Base-by-base conservation (phyloP, 768 basidiomycete genomes). In the Leccinum olivaceopallidum region DNA sequence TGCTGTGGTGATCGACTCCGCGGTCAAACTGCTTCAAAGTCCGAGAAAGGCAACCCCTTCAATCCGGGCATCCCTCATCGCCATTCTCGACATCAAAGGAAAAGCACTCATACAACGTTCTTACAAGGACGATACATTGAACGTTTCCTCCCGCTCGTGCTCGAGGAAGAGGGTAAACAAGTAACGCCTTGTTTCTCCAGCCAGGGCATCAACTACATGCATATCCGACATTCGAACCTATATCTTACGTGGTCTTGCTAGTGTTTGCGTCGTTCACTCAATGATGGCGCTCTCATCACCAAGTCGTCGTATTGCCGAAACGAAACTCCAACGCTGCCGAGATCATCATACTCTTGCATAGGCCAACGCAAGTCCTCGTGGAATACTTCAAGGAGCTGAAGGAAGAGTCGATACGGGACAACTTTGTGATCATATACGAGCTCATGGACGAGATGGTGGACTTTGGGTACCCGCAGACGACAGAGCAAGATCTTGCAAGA, bases 371-470 rank as follows among this genome's bases (percentile, higher is more conserved):
- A 72, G 95, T 98, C 6, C 82, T 99, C 58, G 84, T 95, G 56
- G 97, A 98, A 72, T 98, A 98, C 81, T 99, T 99, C 83, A 98
- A 98, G 74, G 97, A 98, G 73, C 87, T 98, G 42, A 97, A 99
- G 73, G 97, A 98, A 71, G 97, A 99, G 79, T 95, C 94, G 53
- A 98, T 98, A 71, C 83, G 97, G 8, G 97, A 99, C 76, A 98
- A 99, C 72, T 99, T 99, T 71, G 97, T 98, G 44, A 97, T 99
- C 72, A 97, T 99, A 54, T 99, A 97, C 75, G 96, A 98, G 73
- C 85, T 98, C 57, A 84, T 98, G 80, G 96, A 98, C 69, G 97
- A 99, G 80, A 98, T 98, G 94, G 98, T 98, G 95, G 96, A 99
- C 79, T 99, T 97, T 76, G 97, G 97, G 8, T 98, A 90, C 73